Base-by-base conservation (phyloP, 345 rosid genomes). In the Eutrema heterophyllum region DNA sequence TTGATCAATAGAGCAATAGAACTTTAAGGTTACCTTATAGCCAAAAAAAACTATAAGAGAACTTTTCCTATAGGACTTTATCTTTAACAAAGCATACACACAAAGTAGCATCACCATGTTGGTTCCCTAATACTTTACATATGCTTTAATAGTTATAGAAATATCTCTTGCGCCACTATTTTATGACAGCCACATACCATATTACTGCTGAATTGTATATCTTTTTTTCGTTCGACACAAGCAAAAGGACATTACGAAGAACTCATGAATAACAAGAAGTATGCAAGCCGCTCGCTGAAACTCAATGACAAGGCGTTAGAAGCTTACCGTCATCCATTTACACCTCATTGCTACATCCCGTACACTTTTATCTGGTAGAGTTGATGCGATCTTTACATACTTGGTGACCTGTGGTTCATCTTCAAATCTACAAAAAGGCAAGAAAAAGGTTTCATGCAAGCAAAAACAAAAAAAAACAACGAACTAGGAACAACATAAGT, bases 321-420 rank as follows among this genome's bases (percentile, higher is more conserved):
- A 58, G 12, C 63, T 71, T 71, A 78, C 81, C 64, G 68, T 66
- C 81, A 78, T 78, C 81, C 99, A 95, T 75, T 94, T 86, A 78
- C 98, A 90, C 89, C 99, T 86, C 89, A 95, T 75, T 35, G 99
- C 99, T 72, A 95, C 99, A 81, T 95, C 99, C n/a, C 99, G 87
- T 4, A 95, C 98, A 57, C 93, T 86, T 82, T 95, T 95, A 76
- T 90, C 98, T 44, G 74, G 96, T 75, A 95, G 78, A 43, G 80
- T 81, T 58, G 97, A 88, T 0, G 99, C 98, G 49, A 95, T 88
- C 86, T 89, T 95, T 75, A 95, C 86, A 81, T 90, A 95, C 80
- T 77, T 95, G 72, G 91, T 80, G 56, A 95, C 90, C 57, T 83
- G 87, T 30, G 91, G 92, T 73, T 92, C 91, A 45, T 84, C 92